Percentiles rank a stretch among this genome's conserved stretches.
phyloP scores from a whole-genome alignment of 768 basidiomycete species.

The Calocybe gangraenosa region DNA sequence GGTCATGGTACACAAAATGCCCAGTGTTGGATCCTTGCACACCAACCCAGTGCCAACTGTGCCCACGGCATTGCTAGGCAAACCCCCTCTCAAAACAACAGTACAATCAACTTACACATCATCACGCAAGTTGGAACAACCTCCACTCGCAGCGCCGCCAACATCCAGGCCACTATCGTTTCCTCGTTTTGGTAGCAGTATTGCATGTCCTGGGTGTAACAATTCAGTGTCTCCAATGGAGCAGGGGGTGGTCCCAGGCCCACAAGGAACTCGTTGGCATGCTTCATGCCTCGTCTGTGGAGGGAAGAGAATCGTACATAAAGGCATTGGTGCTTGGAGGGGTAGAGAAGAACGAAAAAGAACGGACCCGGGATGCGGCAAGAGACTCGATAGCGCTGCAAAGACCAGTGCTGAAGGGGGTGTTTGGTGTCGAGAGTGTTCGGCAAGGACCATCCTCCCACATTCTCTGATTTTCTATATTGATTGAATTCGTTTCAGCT shows the following conservation, averaged over 20 bases:
- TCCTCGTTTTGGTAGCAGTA: conserved; percentile 56
- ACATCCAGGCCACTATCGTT: conserved; percentile 24
- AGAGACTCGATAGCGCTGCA: conserved; percentile 79
- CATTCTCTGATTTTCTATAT: background rate
- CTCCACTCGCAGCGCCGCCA: conserved; percentile 32
- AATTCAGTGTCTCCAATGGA: conserved; percentile 80
- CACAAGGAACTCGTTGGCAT: conserved; percentile 81
- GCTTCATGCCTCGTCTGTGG: conserved; percentile 75
- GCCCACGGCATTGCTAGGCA: conserved; percentile 7
- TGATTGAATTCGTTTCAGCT: conserved; percentile 35
- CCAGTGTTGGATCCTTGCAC: conserved; percentile 20
- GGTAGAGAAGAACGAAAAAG: conserved; percentile 45
- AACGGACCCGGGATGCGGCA: conserved; percentile 73
- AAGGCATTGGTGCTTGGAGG: conserved; percentile 31
- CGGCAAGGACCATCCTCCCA: conserved; percentile 40
- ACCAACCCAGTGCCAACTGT: conserved; percentile 10
- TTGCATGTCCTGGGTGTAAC: conserved; percentile 72
- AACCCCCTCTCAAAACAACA: conserved; percentile 8
- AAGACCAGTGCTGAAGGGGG: conserved; percentile 65
- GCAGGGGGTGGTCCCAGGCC: conserved; percentile 79
- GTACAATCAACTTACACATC: conserved; percentile 21
- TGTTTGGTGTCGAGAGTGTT: conserved; percentile 84
- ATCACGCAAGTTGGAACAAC: conserved; percentile 37
- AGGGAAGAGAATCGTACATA: conserved; percentile 52
- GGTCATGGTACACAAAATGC: conserved; percentile 32